Percentiles rank a stretch among this genome's conserved stretches.
phyloP scores from a whole-genome alignment of 1,284 basidiomycete genomes.

The Filobasidium uniguttulatum region DNA sequence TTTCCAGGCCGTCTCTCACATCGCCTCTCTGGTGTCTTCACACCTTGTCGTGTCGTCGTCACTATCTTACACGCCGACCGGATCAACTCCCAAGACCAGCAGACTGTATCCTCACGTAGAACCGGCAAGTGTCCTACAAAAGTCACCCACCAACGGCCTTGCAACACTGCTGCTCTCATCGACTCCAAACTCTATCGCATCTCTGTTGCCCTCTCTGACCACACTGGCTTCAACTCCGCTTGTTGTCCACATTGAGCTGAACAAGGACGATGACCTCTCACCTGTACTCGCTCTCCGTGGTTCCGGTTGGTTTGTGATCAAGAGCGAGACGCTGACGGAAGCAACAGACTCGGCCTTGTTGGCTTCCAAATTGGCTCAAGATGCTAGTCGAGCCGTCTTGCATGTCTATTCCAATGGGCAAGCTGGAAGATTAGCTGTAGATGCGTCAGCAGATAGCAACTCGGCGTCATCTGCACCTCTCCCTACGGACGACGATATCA shows the following conservation, averaged over 20 bases:
- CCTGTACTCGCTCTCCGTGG: conserved; percentile 48
- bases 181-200: conserved; percentile 16
- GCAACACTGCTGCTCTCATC: conserved; percentile 18
- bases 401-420: conserved; percentile 13
- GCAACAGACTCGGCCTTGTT: conserved; percentile 60
- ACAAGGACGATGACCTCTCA: conserved; percentile 42
- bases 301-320: conserved; percentile 47
- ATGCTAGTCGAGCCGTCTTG: conserved; percentile 39
- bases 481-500: conserved; percentile 11
- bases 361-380: conserved; percentile 52
- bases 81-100: conserved; percentile 3
- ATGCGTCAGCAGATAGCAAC: conserved; percentile 23
- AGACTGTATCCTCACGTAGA: conserved; percentile 13
- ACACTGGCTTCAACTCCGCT: conserved; percentile 46
- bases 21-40: conserved; percentile 19
- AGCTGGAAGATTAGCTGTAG: neutral
- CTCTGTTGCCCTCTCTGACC: conserved; percentile 39
- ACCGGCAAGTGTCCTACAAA: conserved; percentile 9
- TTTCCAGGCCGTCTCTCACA: conserved; percentile 13
- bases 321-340: conserved; percentile 45
- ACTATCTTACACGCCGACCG: conserved; percentile 14
- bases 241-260: conserved; percentile 47
- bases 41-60: conserved; percentile 14
- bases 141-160: conserved; percentile 4
- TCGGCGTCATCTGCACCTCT: conserved; percentile 17